Evolutionary conservation across 139 green algal species (phyloP), one percentile per base, ranked within the genome.

Genomic region (Volvox africanus): DNA sequence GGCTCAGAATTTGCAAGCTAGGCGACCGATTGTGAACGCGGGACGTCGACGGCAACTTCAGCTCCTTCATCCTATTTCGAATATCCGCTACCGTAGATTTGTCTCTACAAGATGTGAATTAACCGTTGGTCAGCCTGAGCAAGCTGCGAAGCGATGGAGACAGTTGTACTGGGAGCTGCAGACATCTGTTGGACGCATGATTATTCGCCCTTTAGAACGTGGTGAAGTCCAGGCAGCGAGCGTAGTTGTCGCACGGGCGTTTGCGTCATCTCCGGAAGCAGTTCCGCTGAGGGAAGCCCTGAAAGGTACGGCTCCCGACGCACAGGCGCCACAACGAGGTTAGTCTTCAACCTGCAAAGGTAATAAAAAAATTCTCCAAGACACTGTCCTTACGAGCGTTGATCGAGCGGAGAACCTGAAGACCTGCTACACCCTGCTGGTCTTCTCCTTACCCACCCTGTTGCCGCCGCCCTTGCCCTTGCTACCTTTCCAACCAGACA

Each of bases 171-270:
- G 69, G 69, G 85, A 89, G 69, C 14, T 61, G 28, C 16, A 37
- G 22, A 33, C 65, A 22, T 5, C 86, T 0, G 0, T 21, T 0
- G 86, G 86, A 12, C 86, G 73, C 32, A 32, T 90, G 21, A n/a
- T 85, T 2, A 37, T 90, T 11, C 18, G 69, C 26, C 30, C 55
- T 26, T 61, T 91, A 28, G 12, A 32, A 1, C 33, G 26, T 0
- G 32, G 12, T 1, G 91, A 93, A 21, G 28, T 82, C 0, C 67
- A 84, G 30, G 86, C 67, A 1, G 86, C 91, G 2, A 69, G 80
- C 28, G 75, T 91, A 61, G 65, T 92, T 37, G 76, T 91, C 13
- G 79, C 91, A 14, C 89, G 88, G 44, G 80, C 89, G 0, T 92
- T 93, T 69, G 87, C 88, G 16, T 83, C 83, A 1, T 68, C 86